Conservation (phyloP, 75 land plant species). For the Pinus albicaulis region DNA sequence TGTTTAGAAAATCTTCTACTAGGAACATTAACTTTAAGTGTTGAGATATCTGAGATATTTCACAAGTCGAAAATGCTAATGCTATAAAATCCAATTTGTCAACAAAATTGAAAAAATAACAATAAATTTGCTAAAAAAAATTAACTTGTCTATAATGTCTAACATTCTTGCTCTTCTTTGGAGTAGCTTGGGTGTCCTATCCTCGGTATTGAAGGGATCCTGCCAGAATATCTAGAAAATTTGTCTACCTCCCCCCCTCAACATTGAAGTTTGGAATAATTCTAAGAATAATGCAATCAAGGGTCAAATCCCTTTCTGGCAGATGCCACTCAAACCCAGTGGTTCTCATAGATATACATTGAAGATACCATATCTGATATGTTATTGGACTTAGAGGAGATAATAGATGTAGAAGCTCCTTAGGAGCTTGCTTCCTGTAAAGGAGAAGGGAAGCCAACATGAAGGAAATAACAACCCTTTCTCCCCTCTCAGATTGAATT, state of each 20-base stretch:
- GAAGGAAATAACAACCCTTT: slow-evolving; percentile 94
- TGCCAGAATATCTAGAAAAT: slow-evolving; percentile 84
- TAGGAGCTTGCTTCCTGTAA: slow-evolving; percentile 91
- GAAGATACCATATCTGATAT: slow-evolving; percentile 89
- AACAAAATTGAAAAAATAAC: not conserved
- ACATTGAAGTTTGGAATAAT: slow-evolving; percentile 85
- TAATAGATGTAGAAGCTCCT: slow-evolving; percentile 76
- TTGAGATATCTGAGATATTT: no score
- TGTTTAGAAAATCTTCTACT: not conserved
- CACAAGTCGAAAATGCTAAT: not conserved
- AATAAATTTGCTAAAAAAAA: slow-evolving; percentile 3
- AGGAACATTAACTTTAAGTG: not conserved
- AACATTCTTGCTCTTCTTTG: slow-evolving; percentile 66
- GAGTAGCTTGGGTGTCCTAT: slow-evolving; percentile 62
- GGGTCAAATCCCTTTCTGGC: slow-evolving; percentile 72
- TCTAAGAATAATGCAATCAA: slow-evolving; percentile 91
- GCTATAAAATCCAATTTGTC: not conserved
- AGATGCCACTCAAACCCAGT: slow-evolving; percentile 92
- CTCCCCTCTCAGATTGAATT: slow-evolving; percentile 98
- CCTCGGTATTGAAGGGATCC: slow-evolving; percentile 65
- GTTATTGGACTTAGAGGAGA: slow-evolving; percentile 91
- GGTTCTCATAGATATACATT: slow-evolving; percentile 91
- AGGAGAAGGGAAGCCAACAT: slow-evolving; percentile 85
- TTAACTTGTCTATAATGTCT: slow-evolving; percentile 76
- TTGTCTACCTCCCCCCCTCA: slow-evolving; percentile 81